These are phyloP conservation scores for Brassica cretica DNA, from an alignment of 345 rosid genomes.

Conservation along the genomic window DNA sequence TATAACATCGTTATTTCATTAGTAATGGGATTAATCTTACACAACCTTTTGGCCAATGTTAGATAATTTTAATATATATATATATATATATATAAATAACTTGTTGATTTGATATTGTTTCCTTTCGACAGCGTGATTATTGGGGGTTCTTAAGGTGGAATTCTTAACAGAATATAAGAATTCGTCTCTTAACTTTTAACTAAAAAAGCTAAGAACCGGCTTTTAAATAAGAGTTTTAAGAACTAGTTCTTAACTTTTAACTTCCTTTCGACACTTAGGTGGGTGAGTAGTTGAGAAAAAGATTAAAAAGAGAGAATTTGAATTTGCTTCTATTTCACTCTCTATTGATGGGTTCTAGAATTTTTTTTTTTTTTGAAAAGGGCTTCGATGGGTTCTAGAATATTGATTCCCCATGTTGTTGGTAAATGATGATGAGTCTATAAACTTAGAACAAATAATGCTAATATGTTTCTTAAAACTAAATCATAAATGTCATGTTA, in stretches of 20 bases:
- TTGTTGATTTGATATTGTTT: not conserved
- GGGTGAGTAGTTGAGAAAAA: constrained; percentile 10
- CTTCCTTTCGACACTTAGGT: not conserved
- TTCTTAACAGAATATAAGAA: too few relatives aligned
- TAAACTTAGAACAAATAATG: not conserved
- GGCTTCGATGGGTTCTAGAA: not conserved
- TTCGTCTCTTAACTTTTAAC: too few relatives aligned
- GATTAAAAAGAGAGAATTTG: not conserved
- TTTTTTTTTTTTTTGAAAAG: not conserved
- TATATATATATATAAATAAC: too few relatives aligned
- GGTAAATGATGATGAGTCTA: constrained; percentile 1
- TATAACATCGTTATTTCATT: constrained; percentile 8
- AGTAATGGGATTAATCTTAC: constrained; percentile 1
- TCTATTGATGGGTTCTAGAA: constrained; percentile 1
- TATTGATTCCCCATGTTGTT: not conserved
- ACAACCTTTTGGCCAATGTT: not conserved
- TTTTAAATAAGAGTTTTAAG: too few relatives aligned
- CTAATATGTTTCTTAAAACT: not conserved
- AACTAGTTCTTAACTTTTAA: too few relatives aligned
- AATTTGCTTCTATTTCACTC: constrained; percentile 14
- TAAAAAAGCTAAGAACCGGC: too few relatives aligned
- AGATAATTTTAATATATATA: too few relatives aligned
- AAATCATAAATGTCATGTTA: not conserved
- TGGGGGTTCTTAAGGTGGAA: too few relatives aligned
- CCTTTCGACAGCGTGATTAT: too few relatives aligned